Percentiles rank a stretch among this genome's conserved stretches.
Evolutionary conservation across 1,139 yeast species (phyloP).

Genomic region (Pichia sp.): DNA sequence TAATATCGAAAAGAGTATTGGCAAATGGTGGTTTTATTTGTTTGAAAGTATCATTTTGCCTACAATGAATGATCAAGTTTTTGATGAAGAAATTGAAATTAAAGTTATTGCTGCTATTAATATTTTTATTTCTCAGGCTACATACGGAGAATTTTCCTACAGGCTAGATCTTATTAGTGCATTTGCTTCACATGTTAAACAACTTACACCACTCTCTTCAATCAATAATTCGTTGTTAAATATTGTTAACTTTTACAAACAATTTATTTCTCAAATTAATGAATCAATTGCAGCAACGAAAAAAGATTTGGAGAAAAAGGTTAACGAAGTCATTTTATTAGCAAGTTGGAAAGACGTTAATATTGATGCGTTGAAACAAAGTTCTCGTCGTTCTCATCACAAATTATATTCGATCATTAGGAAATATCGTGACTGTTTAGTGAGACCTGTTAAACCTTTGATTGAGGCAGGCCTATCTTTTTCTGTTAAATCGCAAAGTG

Average conservation of each 20-base stretch:
- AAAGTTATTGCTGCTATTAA: slow-evolving; percentile 65
- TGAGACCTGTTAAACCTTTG: slow-evolving; percentile 46
- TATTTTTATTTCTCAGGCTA: slow-evolving; percentile 67
- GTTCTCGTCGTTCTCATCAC: slow-evolving; percentile 84
- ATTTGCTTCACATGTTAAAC: slow-evolving; percentile 47
- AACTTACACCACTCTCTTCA: slow-evolving; percentile 21
- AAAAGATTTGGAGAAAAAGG: slow-evolving; percentile 64
- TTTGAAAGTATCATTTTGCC: slow-evolving; percentile 70
- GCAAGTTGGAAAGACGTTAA: slow-evolving; percentile 99
- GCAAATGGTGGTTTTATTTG: slow-evolving; percentile 89
- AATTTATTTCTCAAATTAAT: slow-evolving; percentile 47
- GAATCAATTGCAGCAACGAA: slow-evolving; percentile 42
- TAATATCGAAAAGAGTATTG: slow-evolving; percentile 44
- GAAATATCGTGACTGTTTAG: slow-evolving; percentile 65
- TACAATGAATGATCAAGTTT: slow-evolving; percentile 28
- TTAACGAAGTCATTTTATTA: slow-evolving; percentile 74
- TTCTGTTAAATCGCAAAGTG: slow-evolving; percentile 17
- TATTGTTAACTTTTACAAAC: slow-evolving; percentile 58
- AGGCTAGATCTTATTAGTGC: slow-evolving; percentile 58
- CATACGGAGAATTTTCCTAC: slow-evolving; percentile 62
- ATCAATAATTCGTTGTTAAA: slow-evolving; percentile 48
- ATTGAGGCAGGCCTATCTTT: slow-evolving; percentile 56
- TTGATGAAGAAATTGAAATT: slow-evolving; percentile 32
- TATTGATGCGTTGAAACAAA: slow-evolving; percentile 85
- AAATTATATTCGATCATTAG: slow-evolving; percentile 77